These are phyloP conservation scores for Epichloe coenophiala DNA, from an alignment of 2,329 filamentous ascomycete genomes.

Conservation along the genomic window DNA sequence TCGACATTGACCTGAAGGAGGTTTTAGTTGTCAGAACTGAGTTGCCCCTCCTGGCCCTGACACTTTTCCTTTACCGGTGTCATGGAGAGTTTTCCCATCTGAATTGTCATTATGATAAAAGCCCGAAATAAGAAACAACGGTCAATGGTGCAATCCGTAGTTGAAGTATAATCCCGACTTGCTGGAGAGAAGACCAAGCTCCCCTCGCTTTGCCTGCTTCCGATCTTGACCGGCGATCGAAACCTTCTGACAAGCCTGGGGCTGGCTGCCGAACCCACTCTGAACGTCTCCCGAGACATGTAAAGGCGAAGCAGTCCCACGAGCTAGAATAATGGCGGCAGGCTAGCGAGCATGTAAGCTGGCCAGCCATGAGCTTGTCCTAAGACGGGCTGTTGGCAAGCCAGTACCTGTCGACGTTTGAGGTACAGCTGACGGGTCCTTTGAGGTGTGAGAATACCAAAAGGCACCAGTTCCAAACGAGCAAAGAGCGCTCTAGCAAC, in stretches of 20 bases:
- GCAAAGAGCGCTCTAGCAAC: conserved; percentile 1
- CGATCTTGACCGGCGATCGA: conserved; percentile 6
- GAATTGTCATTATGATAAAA: not conserved
- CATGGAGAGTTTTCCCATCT: not conserved
- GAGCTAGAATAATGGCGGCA: conserved; percentile 7
- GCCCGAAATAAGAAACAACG: not conserved
- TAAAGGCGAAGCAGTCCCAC: conserved; percentile 5
- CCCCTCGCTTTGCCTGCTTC: conserved; percentile 1
- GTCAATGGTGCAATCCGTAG: not conserved
- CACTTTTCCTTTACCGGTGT: conserved; percentile 3
- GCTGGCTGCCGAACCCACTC: conserved; percentile 6
- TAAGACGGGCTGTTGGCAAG: conserved; percentile 7
- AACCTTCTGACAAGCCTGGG: conserved; percentile 6
- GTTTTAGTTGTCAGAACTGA: not conserved
- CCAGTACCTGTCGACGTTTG: conserved; percentile 5
- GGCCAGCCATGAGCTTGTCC: conserved; percentile 8
- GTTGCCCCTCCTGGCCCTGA: not conserved
- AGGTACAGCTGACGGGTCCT: conserved; percentile 1
- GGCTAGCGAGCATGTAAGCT: conserved; percentile 1
- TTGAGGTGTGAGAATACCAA: conserved; percentile 4
- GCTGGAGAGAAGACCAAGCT: not conserved
- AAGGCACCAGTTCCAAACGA: not conserved
- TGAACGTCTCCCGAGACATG: conserved; percentile 15
- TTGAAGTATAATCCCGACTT: conserved; percentile 2
- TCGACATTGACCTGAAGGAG: not conserved